A percentile compares a stretch with the other conserved stretches of the same genome.
Evolutionary conservation across 2,329 filamentous ascomycete genomes (phyloP).

Genomic region (Teratosphaeria nubilosa): DNA sequence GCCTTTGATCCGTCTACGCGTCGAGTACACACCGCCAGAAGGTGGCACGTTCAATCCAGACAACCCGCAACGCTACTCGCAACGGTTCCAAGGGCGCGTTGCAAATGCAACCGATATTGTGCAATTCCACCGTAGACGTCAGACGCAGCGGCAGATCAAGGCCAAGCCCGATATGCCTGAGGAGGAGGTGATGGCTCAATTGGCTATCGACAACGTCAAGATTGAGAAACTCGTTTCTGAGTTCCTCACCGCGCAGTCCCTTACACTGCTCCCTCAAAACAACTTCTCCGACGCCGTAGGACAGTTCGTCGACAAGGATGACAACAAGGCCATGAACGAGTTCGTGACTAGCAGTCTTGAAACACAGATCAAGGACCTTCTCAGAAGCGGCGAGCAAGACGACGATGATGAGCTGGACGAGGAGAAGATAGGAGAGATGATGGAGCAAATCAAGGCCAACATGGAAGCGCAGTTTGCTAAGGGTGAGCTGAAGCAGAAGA

Average conservation of each 20-base stretch:
- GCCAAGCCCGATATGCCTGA: slow-evolving; percentile 52
- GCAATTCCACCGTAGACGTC: slow-evolving; percentile 84
- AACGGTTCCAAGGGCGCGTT: slow-evolving; percentile 79
- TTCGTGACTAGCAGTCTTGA: slow-evolving; percentile 37
- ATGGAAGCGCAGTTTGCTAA: slow-evolving; percentile 64
- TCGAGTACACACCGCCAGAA: slow-evolving; percentile 79
- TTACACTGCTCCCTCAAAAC: slow-evolving; percentile 87
- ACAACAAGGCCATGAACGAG: slow-evolving; percentile 71
- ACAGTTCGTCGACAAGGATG: slow-evolving; percentile 89
- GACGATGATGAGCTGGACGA: slow-evolving; percentile 61
- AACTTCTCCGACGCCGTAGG: slow-evolving; percentile 87
- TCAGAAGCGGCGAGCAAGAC: slow-evolving; percentile 46
- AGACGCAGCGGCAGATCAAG: slow-evolving; percentile 38
- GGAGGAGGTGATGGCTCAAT: slow-evolving; percentile 48
- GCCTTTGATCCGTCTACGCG: slow-evolving; percentile 78
- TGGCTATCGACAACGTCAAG: slow-evolving; percentile 63
- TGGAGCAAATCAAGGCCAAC: slow-evolving; percentile 44
- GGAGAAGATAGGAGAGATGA: slow-evolving; percentile 57
- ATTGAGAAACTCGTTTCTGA: slow-evolving; percentile 84
- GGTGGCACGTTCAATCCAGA: slow-evolving; percentile 82
- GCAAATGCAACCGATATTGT: slow-evolving; percentile 92
- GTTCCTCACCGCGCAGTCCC: slow-evolving; percentile 73
- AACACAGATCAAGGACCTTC: slow-evolving; percentile 37
- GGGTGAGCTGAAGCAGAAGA: slow-evolving; percentile 48
- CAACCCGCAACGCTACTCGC: slow-evolving; percentile 93